Evolutionary conservation across 139 green algal genomes (phyloP).

Genomic region (Dunaliella primolecta): DNA sequence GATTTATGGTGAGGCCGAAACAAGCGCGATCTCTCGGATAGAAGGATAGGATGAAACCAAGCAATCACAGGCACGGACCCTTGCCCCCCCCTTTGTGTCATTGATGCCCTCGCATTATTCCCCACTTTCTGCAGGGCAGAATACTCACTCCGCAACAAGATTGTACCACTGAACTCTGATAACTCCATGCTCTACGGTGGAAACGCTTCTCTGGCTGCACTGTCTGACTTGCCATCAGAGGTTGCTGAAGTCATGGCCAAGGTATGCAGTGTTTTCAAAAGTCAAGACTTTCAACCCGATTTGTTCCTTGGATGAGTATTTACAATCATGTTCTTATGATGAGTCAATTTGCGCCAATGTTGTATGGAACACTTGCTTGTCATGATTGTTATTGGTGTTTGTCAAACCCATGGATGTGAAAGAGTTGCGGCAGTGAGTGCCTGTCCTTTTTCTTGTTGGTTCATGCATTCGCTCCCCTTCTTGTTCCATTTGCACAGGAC

Average conservation of each 20-base stretch:
- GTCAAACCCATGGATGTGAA: too few relatives aligned
- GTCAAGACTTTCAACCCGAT: background rate
- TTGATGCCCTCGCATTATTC: too few relatives aligned
- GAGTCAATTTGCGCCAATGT: too few relatives aligned
- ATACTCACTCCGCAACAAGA: constrained; percentile 29
- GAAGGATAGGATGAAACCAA: too few relatives aligned
- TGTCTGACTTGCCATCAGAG: constrained; percentile 35
- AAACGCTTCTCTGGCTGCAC: background rate
- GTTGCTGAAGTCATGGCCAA: constrained; percentile 29
- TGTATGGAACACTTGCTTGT: too few relatives aligned
- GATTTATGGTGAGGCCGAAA: too few relatives aligned
- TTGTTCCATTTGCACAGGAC: background rate
- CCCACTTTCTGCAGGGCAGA: constrained; percentile 28
- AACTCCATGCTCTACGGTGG: background rate
- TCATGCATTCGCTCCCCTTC: background rate
- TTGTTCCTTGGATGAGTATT: too few relatives aligned
- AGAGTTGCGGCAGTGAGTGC: constrained; percentile 15
- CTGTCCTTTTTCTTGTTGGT: background rate
- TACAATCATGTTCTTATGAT: too few relatives aligned
- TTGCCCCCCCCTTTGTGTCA: too few relatives aligned
- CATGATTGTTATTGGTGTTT: too few relatives aligned
- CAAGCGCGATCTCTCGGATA: too few relatives aligned
- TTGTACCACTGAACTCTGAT: constrained; percentile 22
- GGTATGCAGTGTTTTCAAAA: background rate
- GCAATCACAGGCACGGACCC: too few relatives aligned